Percentiles rank a stretch among this genome's conserved stretches.
Conservation (phyloP, 1,139 yeast species). For the Suhomyces anneliseae region DNA sequence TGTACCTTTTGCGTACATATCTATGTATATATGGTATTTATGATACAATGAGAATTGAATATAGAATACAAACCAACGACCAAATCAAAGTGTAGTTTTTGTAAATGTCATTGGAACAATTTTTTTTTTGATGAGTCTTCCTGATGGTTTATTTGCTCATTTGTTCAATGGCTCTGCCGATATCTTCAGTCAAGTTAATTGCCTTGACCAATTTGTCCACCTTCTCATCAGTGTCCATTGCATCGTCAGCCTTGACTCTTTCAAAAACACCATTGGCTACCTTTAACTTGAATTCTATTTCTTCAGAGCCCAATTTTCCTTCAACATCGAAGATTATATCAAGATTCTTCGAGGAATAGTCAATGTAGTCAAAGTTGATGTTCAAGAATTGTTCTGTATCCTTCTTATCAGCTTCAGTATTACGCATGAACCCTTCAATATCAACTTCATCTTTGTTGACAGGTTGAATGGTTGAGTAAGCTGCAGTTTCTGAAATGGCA, state of each 20-base stretch:
- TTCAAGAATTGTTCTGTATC: constrained; percentile 17
- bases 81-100: background rate
- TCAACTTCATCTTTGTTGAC: constrained; percentile 20
- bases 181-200: constrained; percentile 36
- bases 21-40: constrained; percentile 7
- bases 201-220: constrained; percentile 23
- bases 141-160: background rate
- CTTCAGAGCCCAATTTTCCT: constrained; percentile 19
- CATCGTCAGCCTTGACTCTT: constrained; percentile 14
- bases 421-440: constrained; percentile 18
- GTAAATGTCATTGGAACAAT: background rate
- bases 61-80: background rate
- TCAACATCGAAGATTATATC: constrained; percentile 26
- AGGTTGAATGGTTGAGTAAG: constrained; percentile 21
- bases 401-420: constrained; percentile 10
- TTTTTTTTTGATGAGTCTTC: background rate
- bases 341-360: constrained; percentile 20
- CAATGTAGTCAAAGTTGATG: constrained; percentile 27
- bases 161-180: constrained; percentile 12
- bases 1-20: background rate
- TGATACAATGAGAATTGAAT: background rate
- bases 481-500: constrained; percentile 27
- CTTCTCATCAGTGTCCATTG: constrained; percentile 23
- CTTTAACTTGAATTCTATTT: constrained; percentile 21
- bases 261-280: constrained; percentile 34